phyloP scores from a whole-genome alignment of 345 rosid genomes.

The Cardamine occulta region DNA sequence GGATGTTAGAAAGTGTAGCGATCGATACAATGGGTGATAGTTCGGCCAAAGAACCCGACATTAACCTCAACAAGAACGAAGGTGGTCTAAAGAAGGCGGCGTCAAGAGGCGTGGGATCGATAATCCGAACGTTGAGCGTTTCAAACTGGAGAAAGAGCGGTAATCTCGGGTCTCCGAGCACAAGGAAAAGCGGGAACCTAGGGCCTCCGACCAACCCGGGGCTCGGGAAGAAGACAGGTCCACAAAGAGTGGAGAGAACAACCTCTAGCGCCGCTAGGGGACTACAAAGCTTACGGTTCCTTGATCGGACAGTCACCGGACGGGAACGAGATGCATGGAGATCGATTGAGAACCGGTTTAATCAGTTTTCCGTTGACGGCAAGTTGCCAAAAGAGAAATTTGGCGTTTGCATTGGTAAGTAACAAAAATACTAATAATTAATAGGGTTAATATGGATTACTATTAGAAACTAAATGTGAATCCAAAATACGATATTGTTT shows the following conservation, averaged over 20 bases:
- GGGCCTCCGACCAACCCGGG: conserved; percentile 18
- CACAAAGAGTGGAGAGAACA: conserved; percentile 54
- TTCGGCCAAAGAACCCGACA: conserved; percentile 38
- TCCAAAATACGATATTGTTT: background rate
- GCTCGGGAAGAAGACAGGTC: conserved; percentile 29
- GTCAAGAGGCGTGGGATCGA: conserved; percentile 44
- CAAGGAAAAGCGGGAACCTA: conserved; percentile 44
- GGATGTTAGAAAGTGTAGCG: conserved; percentile 69
- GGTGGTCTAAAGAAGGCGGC: conserved; percentile 31
- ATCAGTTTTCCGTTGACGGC: conserved; percentile 64
- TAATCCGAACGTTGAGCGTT: conserved; percentile 49
- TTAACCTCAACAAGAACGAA: conserved; percentile 29
- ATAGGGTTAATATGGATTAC: background rate
- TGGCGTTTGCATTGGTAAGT: conserved; percentile 75
- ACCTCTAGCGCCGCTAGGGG: conserved; percentile 74
- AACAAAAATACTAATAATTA: background rate
- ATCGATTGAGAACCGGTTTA: conserved; percentile 74
- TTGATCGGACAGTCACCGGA: conserved; percentile 75
- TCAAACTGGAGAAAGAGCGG: conserved; percentile 54
- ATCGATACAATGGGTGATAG: conserved; percentile 56
- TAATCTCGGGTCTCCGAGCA: conserved; percentile 36
- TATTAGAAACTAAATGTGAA: background rate
- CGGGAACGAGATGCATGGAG: conserved; percentile 83
- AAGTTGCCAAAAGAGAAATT: conserved; percentile 67
- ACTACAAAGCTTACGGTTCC: conserved; percentile 77